Evolutionary conservation across 352 stramenopile genomes (phyloP), one percentile per base, ranked within the genome.

Genomic region (Lagenidium giganteum): DNA sequence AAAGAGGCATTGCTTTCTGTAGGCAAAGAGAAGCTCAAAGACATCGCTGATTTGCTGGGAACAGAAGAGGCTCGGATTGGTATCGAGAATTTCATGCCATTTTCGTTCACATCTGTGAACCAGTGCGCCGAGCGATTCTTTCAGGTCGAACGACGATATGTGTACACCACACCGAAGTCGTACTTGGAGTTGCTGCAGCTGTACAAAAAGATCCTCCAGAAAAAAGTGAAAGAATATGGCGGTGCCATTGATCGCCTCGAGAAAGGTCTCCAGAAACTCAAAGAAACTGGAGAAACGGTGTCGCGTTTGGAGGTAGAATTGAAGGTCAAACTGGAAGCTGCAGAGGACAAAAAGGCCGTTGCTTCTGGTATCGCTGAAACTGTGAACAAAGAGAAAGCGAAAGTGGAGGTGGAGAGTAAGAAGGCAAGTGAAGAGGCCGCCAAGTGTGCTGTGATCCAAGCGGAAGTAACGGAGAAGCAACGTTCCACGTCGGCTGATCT

Each of bases 121-220:
- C 64, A 90, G 28, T 91, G 87, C 27, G 85, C 93, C 12, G 72
- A 95, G 40, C 60, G 86, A 0, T 98, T 97, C 66, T 87, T 83
- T 42, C 54, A 89, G 31, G 67, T 94, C 8, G 94, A 98, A 50
- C 75, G 90, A 11, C 81, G 93, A 4, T 76, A 95, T 24, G 93
- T 98, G 42, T 98, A 98, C 67, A 98, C 90, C 16, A 98, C 93
- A 2, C 93, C 93, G 3, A 97, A 97, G 63, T 97, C 87, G n/a
- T 97, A 96, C 53, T 46, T 98, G 16, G 91, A 98, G 51, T 49
- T 98, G 24, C 68, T 98, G 27, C 95, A 97, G 51, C 54, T 97
- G 28, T 98, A 97, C 79, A 94, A 93, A 45, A 93, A 95, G 38
- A 93, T 97, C 43, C 58, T 98, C 8, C 67, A 83, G 14, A 96